Conservation (phyloP, 2,329 filamentous ascomycete genomes). For the Ambrosiella beaveri region DNA sequence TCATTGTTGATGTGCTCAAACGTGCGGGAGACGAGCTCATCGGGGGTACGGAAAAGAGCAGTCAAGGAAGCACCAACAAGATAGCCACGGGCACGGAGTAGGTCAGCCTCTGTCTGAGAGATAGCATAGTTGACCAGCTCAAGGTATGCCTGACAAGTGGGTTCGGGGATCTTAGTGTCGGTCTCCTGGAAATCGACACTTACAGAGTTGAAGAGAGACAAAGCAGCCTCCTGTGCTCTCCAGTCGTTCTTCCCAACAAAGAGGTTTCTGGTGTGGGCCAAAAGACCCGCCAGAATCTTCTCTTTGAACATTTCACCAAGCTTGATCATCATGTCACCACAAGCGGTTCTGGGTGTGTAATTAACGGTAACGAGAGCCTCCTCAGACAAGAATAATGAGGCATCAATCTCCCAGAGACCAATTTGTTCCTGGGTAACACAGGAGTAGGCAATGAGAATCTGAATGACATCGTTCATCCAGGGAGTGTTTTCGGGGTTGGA, state of each 20-base stretch:
- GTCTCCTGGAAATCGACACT: constrained; percentile 28
- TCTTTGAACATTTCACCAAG: constrained; percentile 75
- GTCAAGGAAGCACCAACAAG: constrained; percentile 69
- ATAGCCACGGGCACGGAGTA: constrained; percentile 74
- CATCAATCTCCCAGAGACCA: constrained; percentile 89
- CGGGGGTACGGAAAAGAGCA: constrained; percentile 46
- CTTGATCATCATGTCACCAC: constrained; percentile 82
- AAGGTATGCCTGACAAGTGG: constrained; percentile 58
- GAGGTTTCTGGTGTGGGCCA: constrained; percentile 56
- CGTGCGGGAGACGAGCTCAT: constrained; percentile 51
- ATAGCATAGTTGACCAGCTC: constrained; percentile 67
- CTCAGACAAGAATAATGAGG: constrained; percentile 87
- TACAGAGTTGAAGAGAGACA: constrained; percentile 66
- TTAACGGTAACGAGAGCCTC: constrained; percentile 90
- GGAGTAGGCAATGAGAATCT: constrained; percentile 66
- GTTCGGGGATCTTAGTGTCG: constrained; percentile 65
- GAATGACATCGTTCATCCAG: constrained; percentile 81
- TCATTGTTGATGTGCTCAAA: constrained; percentile 62
- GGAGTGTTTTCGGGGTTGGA: constrained; percentile 44
- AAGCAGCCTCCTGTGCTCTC: constrained; percentile 57
- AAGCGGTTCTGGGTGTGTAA: constrained; percentile 85
- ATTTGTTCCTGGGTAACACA: constrained; percentile 88
- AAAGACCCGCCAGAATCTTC: constrained; percentile 60
- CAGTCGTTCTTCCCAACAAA: constrained; percentile 43
- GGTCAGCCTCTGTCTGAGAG: constrained; percentile 48